A percentile compares a stretch with the other conserved stretches of the same genome.
Conservation (phyloP, 495 filamentous ascomycete species). For the Thozetella sp. region DNA sequence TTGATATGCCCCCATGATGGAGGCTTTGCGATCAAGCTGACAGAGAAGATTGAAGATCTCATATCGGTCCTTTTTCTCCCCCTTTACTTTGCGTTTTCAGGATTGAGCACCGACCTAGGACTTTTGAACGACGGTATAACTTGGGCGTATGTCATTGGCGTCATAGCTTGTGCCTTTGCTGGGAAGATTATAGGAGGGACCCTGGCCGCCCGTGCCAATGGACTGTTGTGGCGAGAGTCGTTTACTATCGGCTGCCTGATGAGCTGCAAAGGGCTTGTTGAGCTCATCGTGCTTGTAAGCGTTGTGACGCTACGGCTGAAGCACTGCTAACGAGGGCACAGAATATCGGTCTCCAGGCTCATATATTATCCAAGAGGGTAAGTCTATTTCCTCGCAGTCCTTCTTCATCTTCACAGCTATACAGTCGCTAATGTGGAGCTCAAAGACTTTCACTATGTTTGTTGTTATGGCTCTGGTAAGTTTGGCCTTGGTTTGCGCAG, state of each 20-base stretch:
- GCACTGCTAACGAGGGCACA: conserved; percentile 36
- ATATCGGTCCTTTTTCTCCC: conserved; percentile 88
- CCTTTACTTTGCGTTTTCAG: conserved; percentile 94
- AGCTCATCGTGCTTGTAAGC: conserved; percentile 90
- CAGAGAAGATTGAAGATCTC: conserved; percentile 95
- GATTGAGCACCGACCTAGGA: conserved; percentile 86
- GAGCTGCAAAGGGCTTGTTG: conserved; percentile 97
- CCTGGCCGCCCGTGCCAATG: conserved; percentile 73
- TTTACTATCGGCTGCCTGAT: conserved; percentile 90
- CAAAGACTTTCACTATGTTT: conserved; percentile 88
- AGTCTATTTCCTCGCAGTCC: no score
- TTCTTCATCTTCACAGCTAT: not conserved
- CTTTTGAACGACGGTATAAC: conserved; percentile 79
- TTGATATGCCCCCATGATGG: conserved; percentile 93
- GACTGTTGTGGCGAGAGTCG: conserved; percentile 90
- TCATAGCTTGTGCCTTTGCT: conserved; percentile 80
- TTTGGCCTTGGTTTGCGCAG: not conserved
- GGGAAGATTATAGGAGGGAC: conserved; percentile 88
- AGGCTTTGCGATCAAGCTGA: conserved; percentile 91
- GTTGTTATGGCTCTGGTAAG: conserved; percentile 87
- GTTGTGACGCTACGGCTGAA: not conserved
- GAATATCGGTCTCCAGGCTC: conserved; percentile 95
- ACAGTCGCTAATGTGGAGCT: not conserved
- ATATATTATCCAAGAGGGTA: conserved; percentile 74
- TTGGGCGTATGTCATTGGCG: conserved; percentile 91